These are phyloP conservation scores for Aspergillus pseudoterreus DNA, from an alignment of 2,329 filamentous ascomycete genomes.

Conservation along the genomic window DNA sequence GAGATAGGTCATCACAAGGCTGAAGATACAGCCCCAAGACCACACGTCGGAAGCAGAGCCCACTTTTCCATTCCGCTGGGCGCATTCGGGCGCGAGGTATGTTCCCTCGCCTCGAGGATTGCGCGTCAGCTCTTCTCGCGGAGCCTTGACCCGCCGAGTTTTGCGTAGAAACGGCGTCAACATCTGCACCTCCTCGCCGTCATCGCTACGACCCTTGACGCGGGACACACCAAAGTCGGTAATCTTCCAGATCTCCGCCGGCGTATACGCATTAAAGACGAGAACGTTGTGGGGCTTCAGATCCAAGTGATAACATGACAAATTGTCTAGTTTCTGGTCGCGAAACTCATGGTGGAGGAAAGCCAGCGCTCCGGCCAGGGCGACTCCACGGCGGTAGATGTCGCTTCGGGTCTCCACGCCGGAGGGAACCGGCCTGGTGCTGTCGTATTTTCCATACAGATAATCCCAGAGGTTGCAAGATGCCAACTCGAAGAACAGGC, in stretches of 20 bases:
- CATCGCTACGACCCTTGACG: conserved; percentile 27
- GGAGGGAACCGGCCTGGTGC: conserved; percentile 6
- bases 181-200: conserved; percentile 9
- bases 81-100: conserved; percentile 37
- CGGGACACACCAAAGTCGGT: conserved; percentile 43
- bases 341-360: conserved; percentile 38
- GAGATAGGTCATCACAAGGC: conserved; percentile 38
- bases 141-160: conserved; percentile 7
- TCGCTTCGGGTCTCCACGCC: conserved; percentile 17
- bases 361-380: conserved; percentile 33
- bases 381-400: conserved; percentile 26
- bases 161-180: not conserved
- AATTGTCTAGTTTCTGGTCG: conserved; percentile 14
- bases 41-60: conserved; percentile 38
- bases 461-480: conserved; percentile 37
- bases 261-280: conserved; percentile 15
- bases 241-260: conserved; percentile 33
- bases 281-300: conserved; percentile 40
- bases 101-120: conserved; percentile 26
- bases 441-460: conserved; percentile 24
- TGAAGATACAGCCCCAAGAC: conserved; percentile 41
- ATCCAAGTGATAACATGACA: conserved; percentile 43
- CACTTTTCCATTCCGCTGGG: conserved; percentile 22
- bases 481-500: conserved; percentile 41
- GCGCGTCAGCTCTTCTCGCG: not conserved